Evolutionary conservation across 345 rosid genomes (phyloP).

Genomic region (Moricandia arvensis): DNA sequence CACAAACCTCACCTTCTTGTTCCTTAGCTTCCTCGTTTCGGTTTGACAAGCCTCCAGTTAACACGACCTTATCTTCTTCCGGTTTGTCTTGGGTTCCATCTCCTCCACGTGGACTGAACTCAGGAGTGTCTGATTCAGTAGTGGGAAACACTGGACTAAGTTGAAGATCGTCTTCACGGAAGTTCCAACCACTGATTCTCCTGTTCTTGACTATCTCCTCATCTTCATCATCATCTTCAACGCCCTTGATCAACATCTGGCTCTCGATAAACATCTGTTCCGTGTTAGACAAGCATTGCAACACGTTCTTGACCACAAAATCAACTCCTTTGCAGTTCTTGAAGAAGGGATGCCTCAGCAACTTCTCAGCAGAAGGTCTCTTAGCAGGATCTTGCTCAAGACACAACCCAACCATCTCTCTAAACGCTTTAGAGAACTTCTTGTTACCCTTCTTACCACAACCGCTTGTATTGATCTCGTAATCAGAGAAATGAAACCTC

Average conservation of each 20-base stretch:
- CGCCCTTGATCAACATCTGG: conserved; percentile 17
- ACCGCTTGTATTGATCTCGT: conserved; percentile 44
- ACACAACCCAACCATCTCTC: conserved; percentile 80
- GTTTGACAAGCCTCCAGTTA: conserved; percentile 17
- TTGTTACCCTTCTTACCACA: conserved; percentile 44
- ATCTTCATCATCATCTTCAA: conserved; percentile 27
- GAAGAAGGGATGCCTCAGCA: conserved; percentile 69
- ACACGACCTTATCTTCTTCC: background rate
- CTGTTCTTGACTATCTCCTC: conserved; percentile 48
- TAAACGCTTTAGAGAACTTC: conserved; percentile 77
- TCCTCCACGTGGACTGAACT: conserved; percentile 22
- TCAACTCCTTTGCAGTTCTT: conserved; percentile 68
- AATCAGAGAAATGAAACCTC: conserved; percentile 69
- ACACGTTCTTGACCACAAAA: conserved; percentile 51
- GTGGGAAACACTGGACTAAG: conserved; percentile 75
- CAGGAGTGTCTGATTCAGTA: conserved; percentile 35
- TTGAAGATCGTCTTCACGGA: conserved; percentile 65
- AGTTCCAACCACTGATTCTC: conserved; percentile 93
- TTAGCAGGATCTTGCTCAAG: conserved; percentile 74
- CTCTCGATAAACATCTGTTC: conserved; percentile 56
- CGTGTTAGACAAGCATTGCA: conserved; percentile 65
- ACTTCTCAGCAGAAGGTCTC: conserved; percentile 75
- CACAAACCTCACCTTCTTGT: conserved; percentile 12
- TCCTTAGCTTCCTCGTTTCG: conserved; percentile 12
- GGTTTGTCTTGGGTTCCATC: background rate